Base-by-base conservation (phyloP, 208 protist genomes). In the Trypanosoma melophagium region DNA sequence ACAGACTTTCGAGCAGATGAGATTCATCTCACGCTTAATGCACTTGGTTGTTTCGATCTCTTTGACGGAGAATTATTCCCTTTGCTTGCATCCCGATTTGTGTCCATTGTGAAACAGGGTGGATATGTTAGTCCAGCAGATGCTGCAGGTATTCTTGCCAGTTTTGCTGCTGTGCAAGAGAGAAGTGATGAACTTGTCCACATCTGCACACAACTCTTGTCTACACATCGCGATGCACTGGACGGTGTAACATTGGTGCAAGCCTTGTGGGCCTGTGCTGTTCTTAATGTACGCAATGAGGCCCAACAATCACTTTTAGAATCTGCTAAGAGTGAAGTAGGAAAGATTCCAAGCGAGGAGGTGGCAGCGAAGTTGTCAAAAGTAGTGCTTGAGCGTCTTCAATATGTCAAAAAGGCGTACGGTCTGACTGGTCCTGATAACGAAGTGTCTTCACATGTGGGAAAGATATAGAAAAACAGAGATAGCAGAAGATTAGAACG, bases 11-110 rank as follows among this genome's bases (percentile, higher is more conserved):
- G 88, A 53, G 64, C 76, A 1, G 88, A 94, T 49, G 91, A 96
- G 72, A 85, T 92, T 42, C 64, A 80, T 60, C 49, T 74, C 12
- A 79, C 86, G 16, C 63, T 96, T 35, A 80, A 87, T 55, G 83
- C 88, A 24, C 79, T 96, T 44, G 89, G 80, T 63, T 66, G 79
- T 40, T 93, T 96, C 63, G 91, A 96, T 57, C 79, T 96, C 44
- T 96, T 96, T 68, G 91, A 96, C 59, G 91, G 74, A 12, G 88
- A 96, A 61, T 74, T 96, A 19, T 96, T 93, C 64, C 91, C 91
- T n/a, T 74, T 96, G 52, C 83, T 96, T 22, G 86, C 86, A 17
- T 83, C 88, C 2, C 87, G 91, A 12, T 58, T 94, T 35, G 60
- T 81, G 16, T 79, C 75, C 19, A 70, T 93, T 52, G 66, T 79